Evolutionary conservation across 345 rosid species (phyloP), one percentile per base, ranked within the genome.

Genomic region (Populus nigra): DNA sequence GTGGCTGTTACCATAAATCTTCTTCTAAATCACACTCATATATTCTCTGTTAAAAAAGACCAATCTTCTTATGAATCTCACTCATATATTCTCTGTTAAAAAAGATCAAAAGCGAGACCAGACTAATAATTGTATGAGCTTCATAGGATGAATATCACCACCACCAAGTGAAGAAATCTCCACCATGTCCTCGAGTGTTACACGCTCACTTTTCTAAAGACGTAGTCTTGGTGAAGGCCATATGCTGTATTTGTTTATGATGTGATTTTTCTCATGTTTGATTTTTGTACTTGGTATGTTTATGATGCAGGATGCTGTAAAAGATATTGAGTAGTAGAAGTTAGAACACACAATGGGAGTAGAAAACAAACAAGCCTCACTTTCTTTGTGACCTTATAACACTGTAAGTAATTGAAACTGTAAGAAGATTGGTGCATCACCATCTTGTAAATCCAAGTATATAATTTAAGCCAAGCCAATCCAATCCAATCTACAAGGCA

Each of bases 231-330:
- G 36, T 4, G 36, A 33, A 33, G 45, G 45, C 13, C 3, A 41
- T 41, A 12, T 47, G 7, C 29, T 23, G 5, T 59, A 59, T 35
- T 16, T 23, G 17, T 27, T 33, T 25, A 17, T 20, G 22, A 1
- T 4, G 41, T 7, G 68, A 17, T 6, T 11, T 20, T 66, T 11
- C 31, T 23, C 4, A 16, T 70, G 23, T 39, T 55, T 62, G 7
- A 17, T 16, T 39, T 41, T 67, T 50, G n/a, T 59, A 10, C 25
- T 41, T 41, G 25, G 27, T 16, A 7, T 17, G n/a, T 4, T 35
- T 29, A 10, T 76, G 63, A 20, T 86, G 83, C 89, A 91, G 96
- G 93, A 91, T 81, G 96, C 93, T 11, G 83, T 91, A 8, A 88
- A 88, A 76, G 96, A 90, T 68, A 91, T 88, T 5, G 93, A 90